A percentile compares a stretch with the other conserved stretches of the same genome.
Evolutionary conservation across 1,284 basidiomycete species (phyloP).

Genomic region (Megacollybia platyphylla): DNA sequence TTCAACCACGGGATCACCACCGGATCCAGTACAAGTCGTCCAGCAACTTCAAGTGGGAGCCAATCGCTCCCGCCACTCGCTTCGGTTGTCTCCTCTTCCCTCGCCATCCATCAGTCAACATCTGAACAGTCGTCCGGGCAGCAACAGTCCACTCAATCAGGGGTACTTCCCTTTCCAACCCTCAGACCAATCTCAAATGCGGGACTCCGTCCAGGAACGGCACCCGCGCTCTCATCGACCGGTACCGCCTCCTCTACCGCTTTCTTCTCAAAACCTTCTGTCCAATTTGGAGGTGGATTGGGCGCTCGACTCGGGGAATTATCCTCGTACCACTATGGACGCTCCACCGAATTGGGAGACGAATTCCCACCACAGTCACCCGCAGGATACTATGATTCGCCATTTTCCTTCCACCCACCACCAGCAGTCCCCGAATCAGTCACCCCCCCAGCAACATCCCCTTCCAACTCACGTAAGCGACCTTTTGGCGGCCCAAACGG

Average conservation of each 20-base stretch:
- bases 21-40: conserved; percentile 15
- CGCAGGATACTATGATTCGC: conserved; percentile 16
- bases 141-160: conserved; percentile 1
- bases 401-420: conserved; percentile 74
- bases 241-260: conserved; percentile 47
- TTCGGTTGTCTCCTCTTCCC: conserved; percentile 52
- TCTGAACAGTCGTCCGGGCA: conserved; percentile 4
- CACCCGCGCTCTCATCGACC: conserved; percentile 43
- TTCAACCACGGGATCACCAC: conserved; percentile 17
- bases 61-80: conserved; percentile 59
- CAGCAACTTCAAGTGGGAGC: conserved; percentile 26
- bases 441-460: conserved; percentile 16
- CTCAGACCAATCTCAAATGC: not conserved
- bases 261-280: conserved; percentile 26
- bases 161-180: not conserved
- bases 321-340: no score
- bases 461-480: conserved; percentile 48
- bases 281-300: conserved; percentile 35
- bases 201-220: conserved; percentile 13
- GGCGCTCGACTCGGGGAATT: conserved; percentile 11
- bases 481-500: conserved; percentile 43
- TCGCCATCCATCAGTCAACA: conserved; percentile 21
- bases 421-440: conserved; percentile 9
- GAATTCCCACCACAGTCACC: conserved; percentile 12
- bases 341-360: conserved; percentile 12